Conservation (phyloP, 805 yeast genomes). For the Ogataea salicorniae region DNA sequence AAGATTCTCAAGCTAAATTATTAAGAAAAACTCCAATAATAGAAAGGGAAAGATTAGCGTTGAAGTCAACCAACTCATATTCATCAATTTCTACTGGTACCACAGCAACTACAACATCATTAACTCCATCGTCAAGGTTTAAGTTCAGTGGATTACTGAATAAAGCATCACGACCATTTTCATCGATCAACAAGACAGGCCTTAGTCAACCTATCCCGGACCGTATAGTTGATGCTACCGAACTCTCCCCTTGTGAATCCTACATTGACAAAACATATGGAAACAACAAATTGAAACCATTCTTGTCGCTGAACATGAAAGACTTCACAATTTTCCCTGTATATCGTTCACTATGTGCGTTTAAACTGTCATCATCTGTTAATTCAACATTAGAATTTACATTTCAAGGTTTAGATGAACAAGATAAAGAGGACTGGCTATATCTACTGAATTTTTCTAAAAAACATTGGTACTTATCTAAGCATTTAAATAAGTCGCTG, state of each 20-base stretch:
- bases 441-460: constrained; percentile 41
- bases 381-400: constrained; percentile 37
- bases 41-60: background rate
- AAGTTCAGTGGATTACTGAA: constrained; percentile 28
- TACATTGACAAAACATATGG: constrained; percentile 28
- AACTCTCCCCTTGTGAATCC: constrained; percentile 51
- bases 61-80: constrained; percentile 4
- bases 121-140: constrained; percentile 16
- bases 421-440: constrained; percentile 75
- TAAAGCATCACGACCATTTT: constrained; percentile 55
- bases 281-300: constrained; percentile 40
- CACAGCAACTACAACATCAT: background rate
- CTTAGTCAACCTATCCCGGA: constrained; percentile 16
- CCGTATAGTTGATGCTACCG: constrained; percentile 40
- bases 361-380: constrained; percentile 37
- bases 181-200: constrained; percentile 39
- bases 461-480: constrained; percentile 53
- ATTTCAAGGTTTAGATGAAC: constrained; percentile 60
- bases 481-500: constrained; percentile 19
- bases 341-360: constrained; percentile 42
- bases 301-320: constrained; percentile 40
- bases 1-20: background rate
- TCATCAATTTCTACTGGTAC: constrained; percentile 3
- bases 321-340: constrained; percentile 46
- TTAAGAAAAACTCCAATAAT: constrained; percentile 1